phyloP scores from a whole-genome alignment of 2,329 filamentous ascomycete species.

The Neophaeococcomyces mojaviensis region DNA sequence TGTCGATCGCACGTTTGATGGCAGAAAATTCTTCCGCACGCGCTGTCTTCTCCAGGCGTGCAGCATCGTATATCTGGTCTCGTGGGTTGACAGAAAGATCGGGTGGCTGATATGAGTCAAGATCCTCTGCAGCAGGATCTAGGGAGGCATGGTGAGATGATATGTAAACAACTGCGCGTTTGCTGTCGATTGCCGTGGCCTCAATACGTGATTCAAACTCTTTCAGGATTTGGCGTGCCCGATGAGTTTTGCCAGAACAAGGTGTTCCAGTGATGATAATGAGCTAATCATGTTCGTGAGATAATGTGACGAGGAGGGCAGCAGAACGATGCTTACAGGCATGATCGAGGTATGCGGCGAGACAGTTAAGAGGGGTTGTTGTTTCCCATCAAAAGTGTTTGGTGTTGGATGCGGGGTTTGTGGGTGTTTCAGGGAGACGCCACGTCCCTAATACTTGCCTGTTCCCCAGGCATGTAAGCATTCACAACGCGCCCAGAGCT shows the following conservation, averaged over 20 bases:
- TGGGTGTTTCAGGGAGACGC: too few relatives aligned
- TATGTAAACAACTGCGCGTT: constrained; percentile 42
- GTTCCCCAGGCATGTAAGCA: too few relatives aligned
- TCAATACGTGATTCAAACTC: constrained; percentile 39
- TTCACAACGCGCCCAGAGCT: too few relatives aligned
- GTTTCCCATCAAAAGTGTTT: too few relatives aligned
- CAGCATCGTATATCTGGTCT: constrained; percentile 22
- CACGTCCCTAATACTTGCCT: too few relatives aligned
- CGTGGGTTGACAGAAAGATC: constrained; percentile 24
- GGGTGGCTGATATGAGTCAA: constrained; percentile 49
- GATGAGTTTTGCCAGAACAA: constrained; percentile 55
- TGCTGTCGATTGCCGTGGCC: constrained; percentile 13
- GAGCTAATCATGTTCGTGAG: constrained; percentile 37
- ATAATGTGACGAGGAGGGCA: not conserved
- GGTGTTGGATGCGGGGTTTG: too few relatives aligned
- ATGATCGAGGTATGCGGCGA: constrained; percentile 9
- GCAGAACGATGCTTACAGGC: constrained; percentile 16
- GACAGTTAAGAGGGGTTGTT: not conserved
- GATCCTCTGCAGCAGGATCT: constrained; percentile 25
- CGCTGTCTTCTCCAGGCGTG: constrained; percentile 50
- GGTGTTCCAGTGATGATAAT: constrained; percentile 57
- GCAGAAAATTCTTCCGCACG: constrained; percentile 55
- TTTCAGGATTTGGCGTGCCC: constrained; percentile 49
- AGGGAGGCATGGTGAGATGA: constrained; percentile 44
- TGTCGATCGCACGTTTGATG: constrained; percentile 51